Evolutionary conservation across 345 rosid species (phyloP).

Genomic region (Salix udensis): DNA sequence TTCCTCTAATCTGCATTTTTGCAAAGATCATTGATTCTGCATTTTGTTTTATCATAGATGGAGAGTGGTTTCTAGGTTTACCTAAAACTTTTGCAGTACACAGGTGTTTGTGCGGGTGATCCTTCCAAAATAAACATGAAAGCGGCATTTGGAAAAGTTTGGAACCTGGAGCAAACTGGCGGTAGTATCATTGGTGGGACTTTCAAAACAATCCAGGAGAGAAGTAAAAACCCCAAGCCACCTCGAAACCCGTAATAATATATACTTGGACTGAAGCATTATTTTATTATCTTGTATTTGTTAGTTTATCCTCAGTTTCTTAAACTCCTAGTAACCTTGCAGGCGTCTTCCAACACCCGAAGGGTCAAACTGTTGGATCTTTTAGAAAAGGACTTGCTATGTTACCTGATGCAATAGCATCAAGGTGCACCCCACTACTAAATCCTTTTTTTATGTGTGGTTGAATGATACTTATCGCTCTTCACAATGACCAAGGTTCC

Average conservation of each 20-base stretch:
- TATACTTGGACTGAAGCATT: conserved; percentile 18
- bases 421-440: conserved; percentile 42
- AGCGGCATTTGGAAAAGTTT: conserved; percentile 94
- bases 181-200: conserved; percentile 86
- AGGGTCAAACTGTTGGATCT: conserved; percentile 96
- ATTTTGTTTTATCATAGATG: neutral
- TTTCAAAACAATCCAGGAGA: conserved; percentile 73
- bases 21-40: neutral
- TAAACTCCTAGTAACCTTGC: conserved; percentile 20
- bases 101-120: conserved; percentile 95
- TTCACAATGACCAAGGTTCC: neutral
- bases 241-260: conserved; percentile 73
- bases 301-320: conserved; percentile 5
- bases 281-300: neutral
- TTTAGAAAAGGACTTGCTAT: conserved; percentile 80
- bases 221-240: conserved; percentile 54
- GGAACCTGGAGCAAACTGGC: conserved; percentile 88
- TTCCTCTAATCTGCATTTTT: neutral
- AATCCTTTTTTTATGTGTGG: neutral
- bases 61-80: neutral
- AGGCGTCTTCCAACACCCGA: conserved; percentile 87
- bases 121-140: conserved; percentile 90
- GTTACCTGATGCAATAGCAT: conserved; percentile 83
- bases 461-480: neutral
- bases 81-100: conserved; percentile 1